Percentiles rank a stretch among this genome's conserved stretches.
These are phyloP conservation scores for Colletotrichum chlorophyti DNA, from an alignment of 2,329 filamentous ascomycete genomes.

Conservation along the genomic window DNA sequence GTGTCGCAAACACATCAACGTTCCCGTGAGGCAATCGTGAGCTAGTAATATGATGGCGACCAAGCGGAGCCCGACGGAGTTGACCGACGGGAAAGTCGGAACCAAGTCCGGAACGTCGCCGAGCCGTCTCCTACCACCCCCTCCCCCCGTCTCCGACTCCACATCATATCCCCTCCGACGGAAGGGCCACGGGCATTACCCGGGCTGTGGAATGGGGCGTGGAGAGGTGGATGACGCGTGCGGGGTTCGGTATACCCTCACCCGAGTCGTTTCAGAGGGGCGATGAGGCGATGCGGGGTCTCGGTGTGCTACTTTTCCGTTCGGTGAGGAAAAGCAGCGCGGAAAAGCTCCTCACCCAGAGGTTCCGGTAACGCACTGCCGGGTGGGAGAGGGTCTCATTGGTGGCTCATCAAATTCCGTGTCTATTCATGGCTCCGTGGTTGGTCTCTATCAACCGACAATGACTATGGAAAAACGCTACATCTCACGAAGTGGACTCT, in stretches of 20 bases:
- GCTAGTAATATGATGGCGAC: not conserved
- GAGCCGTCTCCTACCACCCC: conserved; percentile 1
- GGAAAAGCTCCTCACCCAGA: conserved; percentile 12
- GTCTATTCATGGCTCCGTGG: not conserved
- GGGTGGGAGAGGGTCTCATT: not conserved
- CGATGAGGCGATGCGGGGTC: not conserved
- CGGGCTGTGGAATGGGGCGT: conserved; percentile 1
- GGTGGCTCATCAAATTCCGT: not conserved
- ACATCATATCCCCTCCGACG: conserved; percentile 3
- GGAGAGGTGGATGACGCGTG: conserved; percentile 3
- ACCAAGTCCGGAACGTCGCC: conserved; percentile 17
- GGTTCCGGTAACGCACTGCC: not conserved
- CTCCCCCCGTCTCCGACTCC: conserved; percentile 6
- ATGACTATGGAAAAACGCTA: not conserved
- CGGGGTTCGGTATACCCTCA: conserved; percentile 19
- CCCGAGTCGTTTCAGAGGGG: conserved; percentile 1
- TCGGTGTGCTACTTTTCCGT: conserved; percentile 10
- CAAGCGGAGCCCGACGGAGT: conserved; percentile 19
- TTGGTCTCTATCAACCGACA: not conserved
- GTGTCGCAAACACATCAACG: not conserved
- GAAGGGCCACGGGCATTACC: not conserved
- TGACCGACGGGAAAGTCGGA: conserved; percentile 9
- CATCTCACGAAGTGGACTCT: no score
- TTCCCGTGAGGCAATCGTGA: conserved; percentile 19
- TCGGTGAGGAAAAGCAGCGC: conserved; percentile 4